A percentile compares a stretch with the other conserved stretches of the same genome.
These are phyloP conservation scores for Pleodorina starrii DNA, from an alignment of 139 green algal species.

Conservation along the genomic window DNA sequence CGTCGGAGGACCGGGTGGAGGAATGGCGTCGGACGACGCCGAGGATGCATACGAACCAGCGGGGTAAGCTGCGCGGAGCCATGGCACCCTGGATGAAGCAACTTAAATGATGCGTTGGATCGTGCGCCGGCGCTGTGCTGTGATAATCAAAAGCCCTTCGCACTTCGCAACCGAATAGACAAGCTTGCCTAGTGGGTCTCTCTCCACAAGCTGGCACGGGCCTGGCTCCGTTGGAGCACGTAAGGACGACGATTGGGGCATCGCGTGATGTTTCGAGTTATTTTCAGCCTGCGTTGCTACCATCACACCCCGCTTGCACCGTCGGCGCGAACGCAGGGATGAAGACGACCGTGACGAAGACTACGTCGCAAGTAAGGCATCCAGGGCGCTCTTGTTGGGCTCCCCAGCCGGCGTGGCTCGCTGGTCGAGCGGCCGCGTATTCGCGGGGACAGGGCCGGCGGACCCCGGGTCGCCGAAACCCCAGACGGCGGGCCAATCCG, in stretches of 20 bases:
- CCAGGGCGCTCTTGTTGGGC: neutral
- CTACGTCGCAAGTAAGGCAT: slow-evolving; percentile 41
- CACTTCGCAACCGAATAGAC: neutral
- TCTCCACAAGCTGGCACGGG: neutral
- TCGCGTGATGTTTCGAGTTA: neutral
- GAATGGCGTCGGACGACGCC: slow-evolving; percentile 17
- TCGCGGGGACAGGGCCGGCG: neutral
- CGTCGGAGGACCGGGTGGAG: neutral
- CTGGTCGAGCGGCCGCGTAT: neutral
- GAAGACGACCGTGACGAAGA: slow-evolving; percentile 42
- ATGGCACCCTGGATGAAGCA: neutral
- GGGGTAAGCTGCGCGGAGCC: neutral
- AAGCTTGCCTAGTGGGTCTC: neutral
- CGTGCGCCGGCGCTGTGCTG: neutral
- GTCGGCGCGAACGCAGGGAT: slow-evolving; percentile 5
- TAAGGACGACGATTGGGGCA: neutral
- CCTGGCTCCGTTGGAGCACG: neutral
- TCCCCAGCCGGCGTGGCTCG: neutral
- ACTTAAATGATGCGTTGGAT: neutral
- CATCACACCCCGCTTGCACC: slow-evolving; percentile 1
- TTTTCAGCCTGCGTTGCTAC: neutral
- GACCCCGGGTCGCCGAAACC: neutral
- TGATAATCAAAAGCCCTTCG: neutral
- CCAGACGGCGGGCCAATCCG: neutral
- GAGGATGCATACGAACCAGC: slow-evolving; percentile 6